phyloP scores from a whole-genome alignment of 768 basidiomycete genomes.

The Boletus sp. region DNA sequence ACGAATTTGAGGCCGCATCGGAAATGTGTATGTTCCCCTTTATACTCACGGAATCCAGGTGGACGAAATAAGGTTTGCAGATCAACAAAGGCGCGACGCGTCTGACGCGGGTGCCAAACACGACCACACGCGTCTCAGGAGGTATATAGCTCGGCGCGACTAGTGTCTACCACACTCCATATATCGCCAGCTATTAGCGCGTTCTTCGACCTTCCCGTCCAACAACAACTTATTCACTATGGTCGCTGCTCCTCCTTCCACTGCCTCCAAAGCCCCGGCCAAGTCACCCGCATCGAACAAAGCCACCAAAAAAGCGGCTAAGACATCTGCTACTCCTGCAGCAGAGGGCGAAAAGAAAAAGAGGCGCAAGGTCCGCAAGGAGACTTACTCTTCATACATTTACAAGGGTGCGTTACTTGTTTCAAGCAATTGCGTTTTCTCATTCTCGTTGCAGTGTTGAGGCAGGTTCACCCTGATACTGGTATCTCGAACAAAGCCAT shows the following conservation, averaged over 20 bases:
- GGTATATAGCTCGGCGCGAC: slow-evolving; percentile 17
- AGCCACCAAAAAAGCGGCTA: slow-evolving; percentile 55
- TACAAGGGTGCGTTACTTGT: slow-evolving; percentile 64
- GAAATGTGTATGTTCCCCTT: slow-evolving; percentile 17
- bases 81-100: slow-evolving; percentile 41
- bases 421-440: not conserved
- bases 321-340: slow-evolving; percentile 51
- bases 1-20: slow-evolving; percentile 7
- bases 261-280: slow-evolving; percentile 42
- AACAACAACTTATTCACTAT: slow-evolving; percentile 35
- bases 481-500: slow-evolving; percentile 98
- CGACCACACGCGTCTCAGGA: slow-evolving; percentile 36
- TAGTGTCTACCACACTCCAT: not conserved
- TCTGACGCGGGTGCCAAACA: slow-evolving; percentile 32
- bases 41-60: slow-evolving; percentile 25
- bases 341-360: slow-evolving; percentile 83
- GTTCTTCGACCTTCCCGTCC: slow-evolving; percentile 7
- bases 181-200: slow-evolving; percentile 13
- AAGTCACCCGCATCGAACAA: slow-evolving; percentile 39
- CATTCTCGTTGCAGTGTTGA: slow-evolving; percentile 60
- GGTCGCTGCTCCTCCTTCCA: slow-evolving; percentile 58
- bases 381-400: slow-evolving; percentile 94
- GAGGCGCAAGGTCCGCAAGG: slow-evolving; percentile 83
- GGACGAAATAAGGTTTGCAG: slow-evolving; percentile 33
- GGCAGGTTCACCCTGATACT: slow-evolving; percentile 97